These are phyloP conservation scores for Scheffersomyces parashehatae DNA, from an alignment of 1,139 yeast species.

Conservation along the genomic window DNA sequence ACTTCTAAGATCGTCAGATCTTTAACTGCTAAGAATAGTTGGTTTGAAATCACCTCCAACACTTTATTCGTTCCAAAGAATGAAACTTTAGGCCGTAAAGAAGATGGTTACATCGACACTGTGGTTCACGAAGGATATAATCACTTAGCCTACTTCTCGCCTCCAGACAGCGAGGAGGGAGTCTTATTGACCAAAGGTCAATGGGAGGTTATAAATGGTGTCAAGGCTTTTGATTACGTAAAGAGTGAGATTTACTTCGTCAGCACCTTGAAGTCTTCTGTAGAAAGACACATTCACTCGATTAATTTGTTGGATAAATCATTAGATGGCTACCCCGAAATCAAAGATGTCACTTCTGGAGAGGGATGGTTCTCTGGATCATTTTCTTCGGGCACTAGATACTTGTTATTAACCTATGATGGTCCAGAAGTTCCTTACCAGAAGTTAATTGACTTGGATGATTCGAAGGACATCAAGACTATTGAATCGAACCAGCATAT, in stretches of 20 bases:
- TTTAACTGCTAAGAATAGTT: constrained; percentile 42
- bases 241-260: constrained; percentile 46
- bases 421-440: constrained; percentile 75
- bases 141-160: constrained; percentile 59
- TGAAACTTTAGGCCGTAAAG: constrained; percentile 34
- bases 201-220: constrained; percentile 56
- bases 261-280: constrained; percentile 51
- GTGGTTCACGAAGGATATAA: constrained; percentile 54
- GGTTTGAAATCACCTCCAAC: constrained; percentile 82
- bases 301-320: constrained; percentile 45
- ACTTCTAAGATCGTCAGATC: constrained; percentile 37
- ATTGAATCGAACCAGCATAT: constrained; percentile 54
- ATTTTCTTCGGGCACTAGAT: constrained; percentile 68
- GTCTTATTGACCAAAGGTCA: constrained; percentile 48
- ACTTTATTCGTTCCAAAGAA: constrained; percentile 71
- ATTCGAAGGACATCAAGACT: constrained; percentile 27
- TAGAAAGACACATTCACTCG: constrained; percentile 55
- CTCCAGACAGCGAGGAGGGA: constrained; percentile 45
- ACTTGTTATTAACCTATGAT: constrained; percentile 53
- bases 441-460: constrained; percentile 56
- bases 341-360: constrained; percentile 55
- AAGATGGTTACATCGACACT: constrained; percentile 57
- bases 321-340: constrained; percentile 25
- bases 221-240: constrained; percentile 45
- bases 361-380: constrained; percentile 73